Conservation (phyloP, 352 stramenopile genomes). For the Globisporangium canariense region DNA sequence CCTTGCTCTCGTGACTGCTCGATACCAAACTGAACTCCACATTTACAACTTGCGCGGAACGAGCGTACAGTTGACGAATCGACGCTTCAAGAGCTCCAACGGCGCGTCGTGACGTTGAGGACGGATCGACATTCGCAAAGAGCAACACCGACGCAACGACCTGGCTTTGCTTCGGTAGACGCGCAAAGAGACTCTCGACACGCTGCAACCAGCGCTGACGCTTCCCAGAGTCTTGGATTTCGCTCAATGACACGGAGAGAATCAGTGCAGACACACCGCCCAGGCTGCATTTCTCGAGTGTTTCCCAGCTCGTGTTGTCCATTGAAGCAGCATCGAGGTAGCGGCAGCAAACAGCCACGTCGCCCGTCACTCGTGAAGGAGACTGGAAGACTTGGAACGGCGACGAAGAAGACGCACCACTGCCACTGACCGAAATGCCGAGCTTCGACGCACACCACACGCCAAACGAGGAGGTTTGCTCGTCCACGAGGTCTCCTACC, state of each 20-base stretch:
- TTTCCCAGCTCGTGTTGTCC: background rate
- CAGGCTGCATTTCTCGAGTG: constrained; percentile 25
- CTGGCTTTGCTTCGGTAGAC: constrained; percentile 28
- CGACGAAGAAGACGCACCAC: constrained; percentile 16
- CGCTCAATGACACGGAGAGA: constrained; percentile 50
- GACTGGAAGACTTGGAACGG: constrained; percentile 22
- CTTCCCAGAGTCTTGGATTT: constrained; percentile 28
- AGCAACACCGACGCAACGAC: constrained; percentile 41
- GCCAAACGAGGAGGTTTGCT: constrained; percentile 55
- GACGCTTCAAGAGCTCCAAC: constrained; percentile 26
- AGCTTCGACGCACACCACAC: constrained; percentile 65
- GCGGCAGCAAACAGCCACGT: constrained; percentile 47
- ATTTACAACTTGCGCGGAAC: constrained; percentile 21
- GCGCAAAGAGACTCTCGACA: constrained; percentile 29
- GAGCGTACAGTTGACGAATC: constrained; percentile 26
- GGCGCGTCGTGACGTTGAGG: constrained; percentile 11
- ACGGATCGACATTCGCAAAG: constrained; percentile 31
- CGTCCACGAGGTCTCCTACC: constrained; percentile 65
- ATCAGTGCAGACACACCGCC: constrained; percentile 48
- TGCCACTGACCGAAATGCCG: constrained; percentile 21
- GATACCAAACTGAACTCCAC: constrained; percentile 18
- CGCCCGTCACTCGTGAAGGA: background rate
- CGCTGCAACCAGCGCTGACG: constrained; percentile 40
- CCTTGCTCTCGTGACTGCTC: background rate
- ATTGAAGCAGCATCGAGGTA: constrained; percentile 47